Evolutionary conservation across 805 yeast species (phyloP), one percentile per base, ranked within the genome.

Genomic region (Debaryomyces tyrocola): DNA sequence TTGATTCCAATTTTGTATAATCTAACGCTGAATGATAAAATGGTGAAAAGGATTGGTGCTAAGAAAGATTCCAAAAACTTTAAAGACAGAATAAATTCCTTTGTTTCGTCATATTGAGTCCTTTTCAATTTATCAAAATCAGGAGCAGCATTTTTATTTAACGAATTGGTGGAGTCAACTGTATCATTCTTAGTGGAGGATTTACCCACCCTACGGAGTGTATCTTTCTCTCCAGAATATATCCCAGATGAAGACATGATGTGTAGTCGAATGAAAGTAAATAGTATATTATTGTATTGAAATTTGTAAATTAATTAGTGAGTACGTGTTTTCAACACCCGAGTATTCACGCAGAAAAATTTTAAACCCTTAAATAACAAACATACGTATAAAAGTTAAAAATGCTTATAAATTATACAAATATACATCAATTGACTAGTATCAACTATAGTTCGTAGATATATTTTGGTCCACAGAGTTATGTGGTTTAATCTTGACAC

Each of bases 21-120:
- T 57, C 94, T 75, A 6, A 83, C 77, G 49, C 77, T 78, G 57
- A 91, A 86, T 8, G 94, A 83, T 15, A 85, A 52, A 1, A 77
- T 48, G 0, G 97, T 90, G 59, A 91, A 77, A 18, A 83, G 57
- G 3, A 85, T 55, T n/a, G 90, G 79, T 38, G 83, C 84, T 41
- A 76, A 51, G 48, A 72, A 68, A 46, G 75, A 69, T 50, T 70
- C 70, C 37, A 62, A 56, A 38, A 64, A 52, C 34, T 50, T 46
- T 29, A 68, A 60, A 4, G 72, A 60, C 20, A 57, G 58, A 37
- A 55, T 54, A 37, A 62, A 63, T 43, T 65, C 67, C 45, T 60
- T 52, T 29, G 66, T 49, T 42, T 63, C 62, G 20, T 60, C 59
- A 45, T 55, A 58, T 37, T 57, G 51, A 7, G 58, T 50, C 45